These are phyloP conservation scores for Patellifolia procumbens DNA, from an alignment of 179 eudicot species.

Conservation along the genomic window DNA sequence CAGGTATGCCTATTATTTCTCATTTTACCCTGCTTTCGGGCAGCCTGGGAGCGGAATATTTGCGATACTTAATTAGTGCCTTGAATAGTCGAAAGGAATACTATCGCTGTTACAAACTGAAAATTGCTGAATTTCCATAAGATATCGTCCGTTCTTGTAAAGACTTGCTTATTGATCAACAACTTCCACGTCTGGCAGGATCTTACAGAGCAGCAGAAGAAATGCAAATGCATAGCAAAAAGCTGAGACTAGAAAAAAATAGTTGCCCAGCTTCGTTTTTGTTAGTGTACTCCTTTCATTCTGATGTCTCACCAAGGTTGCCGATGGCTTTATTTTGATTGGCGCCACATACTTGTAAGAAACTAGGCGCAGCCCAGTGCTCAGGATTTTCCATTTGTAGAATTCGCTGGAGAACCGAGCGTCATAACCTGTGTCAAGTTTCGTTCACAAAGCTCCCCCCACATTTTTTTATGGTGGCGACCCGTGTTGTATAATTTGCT, in stretches of 20 bases:
- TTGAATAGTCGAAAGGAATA: not conserved
- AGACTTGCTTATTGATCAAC: not conserved
- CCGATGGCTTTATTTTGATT: conserved; percentile 14
- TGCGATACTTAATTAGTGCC: not conserved
- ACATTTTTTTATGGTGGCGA: conserved; percentile 18
- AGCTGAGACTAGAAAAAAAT: conserved; percentile 28
- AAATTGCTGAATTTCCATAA: not conserved
- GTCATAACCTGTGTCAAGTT: conserved; percentile 17
- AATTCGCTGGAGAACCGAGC: conserved; percentile 10
- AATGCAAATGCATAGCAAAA: conserved; percentile 57
- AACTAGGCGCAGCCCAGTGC: conserved; percentile 1
- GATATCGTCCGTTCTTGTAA: too few species aligned
- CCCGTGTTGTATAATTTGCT: conserved; percentile 26
- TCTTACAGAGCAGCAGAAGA: conserved; percentile 74
- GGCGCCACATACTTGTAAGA: conserved; percentile 14
- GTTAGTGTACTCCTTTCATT: conserved; percentile 14
- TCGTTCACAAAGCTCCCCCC: conserved; percentile 25
- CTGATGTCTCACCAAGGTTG: conserved; percentile 19
- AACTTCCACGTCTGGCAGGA: conserved; percentile 50
- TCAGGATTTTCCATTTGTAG: conserved; percentile 14
- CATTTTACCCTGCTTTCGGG: not conserved
- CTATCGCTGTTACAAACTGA: not conserved
- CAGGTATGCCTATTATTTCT: conserved; percentile 45
- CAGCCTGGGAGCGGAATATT: not conserved
- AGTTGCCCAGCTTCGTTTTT: conserved; percentile 12